Evolutionary conservation across 169 alveolate genomes (phyloP).

Genomic region (Cryptosporidium ubiquitum): DNA sequence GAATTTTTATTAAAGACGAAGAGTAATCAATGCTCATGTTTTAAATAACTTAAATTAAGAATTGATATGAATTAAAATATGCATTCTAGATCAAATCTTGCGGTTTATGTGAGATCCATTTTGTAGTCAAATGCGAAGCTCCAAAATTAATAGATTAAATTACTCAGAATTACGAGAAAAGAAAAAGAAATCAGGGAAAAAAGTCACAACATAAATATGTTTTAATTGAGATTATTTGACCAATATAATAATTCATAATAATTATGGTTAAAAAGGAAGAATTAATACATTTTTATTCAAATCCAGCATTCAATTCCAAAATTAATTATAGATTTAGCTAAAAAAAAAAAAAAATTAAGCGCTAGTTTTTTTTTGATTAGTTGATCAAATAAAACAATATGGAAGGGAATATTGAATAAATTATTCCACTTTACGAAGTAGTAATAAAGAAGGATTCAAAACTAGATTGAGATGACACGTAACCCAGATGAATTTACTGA

Average conservation of each 20-base stretch:
- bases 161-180: neutral
- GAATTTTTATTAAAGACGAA: neutral
- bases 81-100: conserved; percentile 17
- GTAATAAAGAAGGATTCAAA: neutral
- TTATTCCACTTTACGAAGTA: neutral
- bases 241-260: too few relatives aligned
- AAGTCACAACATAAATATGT: too few relatives aligned
- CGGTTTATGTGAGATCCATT: conserved; percentile 26
- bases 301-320: neutral
- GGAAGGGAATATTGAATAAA: neutral
- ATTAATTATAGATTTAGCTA: neutral
- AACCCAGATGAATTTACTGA: neutral
- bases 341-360: neutral
- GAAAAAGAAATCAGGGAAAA: neutral
- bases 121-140: conserved; percentile 17
- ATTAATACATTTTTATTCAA: too few relatives aligned
- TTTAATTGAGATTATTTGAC: too few relatives aligned
- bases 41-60: neutral
- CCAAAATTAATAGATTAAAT: conserved; percentile 12
- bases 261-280: too few relatives aligned
- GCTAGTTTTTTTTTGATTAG: neutral
- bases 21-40: neutral
- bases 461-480: neutral
- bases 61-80: neutral
- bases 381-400: neutral